phyloP scores from a whole-genome alignment of 202 grass and related monocot species.

The Carex sylvatica region DNA sequence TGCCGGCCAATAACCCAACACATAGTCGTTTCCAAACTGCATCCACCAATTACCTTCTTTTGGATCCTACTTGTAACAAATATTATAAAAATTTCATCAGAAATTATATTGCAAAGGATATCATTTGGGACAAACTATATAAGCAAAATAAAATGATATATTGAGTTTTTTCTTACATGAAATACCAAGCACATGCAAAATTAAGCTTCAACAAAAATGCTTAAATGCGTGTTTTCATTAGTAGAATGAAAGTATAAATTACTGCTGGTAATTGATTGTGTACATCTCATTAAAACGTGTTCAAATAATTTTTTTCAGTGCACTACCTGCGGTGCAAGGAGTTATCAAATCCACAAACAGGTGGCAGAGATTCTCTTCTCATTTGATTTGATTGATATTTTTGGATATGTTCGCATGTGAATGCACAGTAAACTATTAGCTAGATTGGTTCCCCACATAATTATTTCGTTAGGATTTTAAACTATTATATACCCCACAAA shows the following conservation, averaged over 20 bases:
- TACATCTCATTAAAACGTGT: background rate
- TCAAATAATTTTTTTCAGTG: background rate
- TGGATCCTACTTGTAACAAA: conserved; percentile 57
- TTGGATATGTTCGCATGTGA: conserved; percentile 35
- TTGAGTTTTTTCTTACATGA: background rate
- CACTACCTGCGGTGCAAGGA: background rate
- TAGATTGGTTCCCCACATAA: conserved; percentile 3
- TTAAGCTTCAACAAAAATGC: background rate
- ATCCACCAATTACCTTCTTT: conserved; percentile 96
- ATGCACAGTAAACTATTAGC: conserved; percentile 9
- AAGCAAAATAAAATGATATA: background rate
- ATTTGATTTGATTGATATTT: background rate
- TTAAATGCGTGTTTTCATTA: conserved; percentile 1
- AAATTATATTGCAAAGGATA: background rate
- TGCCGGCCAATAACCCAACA: conserved; percentile 87
- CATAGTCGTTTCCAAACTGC: conserved; percentile 74
- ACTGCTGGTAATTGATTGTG: background rate
- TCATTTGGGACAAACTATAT: background rate
- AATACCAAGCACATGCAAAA: background rate
- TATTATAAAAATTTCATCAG: background rate
- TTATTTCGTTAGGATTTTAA: conserved; percentile 23
- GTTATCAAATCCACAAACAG: conserved; percentile 32
- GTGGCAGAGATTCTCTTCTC: conserved; percentile 44
- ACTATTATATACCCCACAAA: background rate
- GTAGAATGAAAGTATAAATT: background rate